Evolutionary conservation across 345 rosid species (phyloP).

Genomic region (Kernera saxatilis): DNA sequence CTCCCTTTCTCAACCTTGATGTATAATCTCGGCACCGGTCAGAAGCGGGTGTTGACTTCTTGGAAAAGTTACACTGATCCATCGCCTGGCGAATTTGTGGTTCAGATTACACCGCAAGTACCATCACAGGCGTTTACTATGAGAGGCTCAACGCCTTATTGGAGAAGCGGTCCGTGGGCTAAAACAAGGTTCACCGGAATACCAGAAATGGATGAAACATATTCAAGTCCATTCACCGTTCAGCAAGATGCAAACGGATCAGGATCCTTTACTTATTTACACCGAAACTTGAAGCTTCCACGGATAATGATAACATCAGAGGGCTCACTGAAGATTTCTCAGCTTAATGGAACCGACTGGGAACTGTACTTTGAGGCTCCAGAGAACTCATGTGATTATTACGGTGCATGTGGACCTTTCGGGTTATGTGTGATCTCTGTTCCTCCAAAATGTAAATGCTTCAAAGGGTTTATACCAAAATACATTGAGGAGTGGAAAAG

Average conservation of each 20-base stretch:
- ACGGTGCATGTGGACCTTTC: conserved; percentile 24
- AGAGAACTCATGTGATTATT: not conserved
- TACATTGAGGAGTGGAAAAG: conserved; percentile 14
- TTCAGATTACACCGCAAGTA: conserved; percentile 5
- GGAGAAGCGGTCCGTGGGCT: conserved; percentile 34
- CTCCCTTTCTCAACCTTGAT: conserved; percentile 15
- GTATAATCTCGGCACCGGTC: not conserved
- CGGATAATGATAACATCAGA: not conserved
- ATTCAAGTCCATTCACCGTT: not conserved
- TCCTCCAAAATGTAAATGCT: conserved; percentile 12
- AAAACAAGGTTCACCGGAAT: conserved; percentile 22
- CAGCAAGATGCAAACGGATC: conserved; percentile 17
- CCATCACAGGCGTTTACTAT: conserved; percentile 24
- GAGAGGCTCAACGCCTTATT: conserved; percentile 8
- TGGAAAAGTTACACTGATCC: conserved; percentile 36
- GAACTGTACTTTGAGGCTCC: not conserved
- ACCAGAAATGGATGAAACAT: not conserved
- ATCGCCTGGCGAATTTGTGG: conserved; percentile 28
- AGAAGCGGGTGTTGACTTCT: conserved; percentile 23
- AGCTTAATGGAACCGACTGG: not conserved
- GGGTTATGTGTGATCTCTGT: conserved; percentile 6
- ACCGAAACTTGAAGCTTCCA: not conserved
- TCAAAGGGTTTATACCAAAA: conserved; percentile 26
- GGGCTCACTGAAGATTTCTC: not conserved
- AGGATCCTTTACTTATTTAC: not conserved